These are phyloP conservation scores for Buddleja alternifolia DNA, from an alignment of 257 asterid genomes.

Conservation along the genomic window DNA sequence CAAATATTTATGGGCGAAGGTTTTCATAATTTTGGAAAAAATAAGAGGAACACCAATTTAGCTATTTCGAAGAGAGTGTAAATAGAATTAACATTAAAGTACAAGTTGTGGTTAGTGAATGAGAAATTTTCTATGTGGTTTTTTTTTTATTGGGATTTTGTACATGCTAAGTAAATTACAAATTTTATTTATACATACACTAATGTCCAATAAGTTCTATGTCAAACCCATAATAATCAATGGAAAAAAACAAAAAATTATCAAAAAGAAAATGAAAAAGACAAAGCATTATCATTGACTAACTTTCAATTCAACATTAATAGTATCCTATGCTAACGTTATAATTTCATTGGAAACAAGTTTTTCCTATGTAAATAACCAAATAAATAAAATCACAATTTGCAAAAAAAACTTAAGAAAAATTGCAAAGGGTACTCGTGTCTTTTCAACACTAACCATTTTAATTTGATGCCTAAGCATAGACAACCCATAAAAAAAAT, in stretches of 20 bases:
- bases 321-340: slow-evolving; percentile 39
- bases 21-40: neutral
- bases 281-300: slow-evolving; percentile 9
- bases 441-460: slow-evolving; percentile 1
- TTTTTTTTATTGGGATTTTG: no score
- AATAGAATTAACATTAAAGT: no score
- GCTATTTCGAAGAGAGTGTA: no score
- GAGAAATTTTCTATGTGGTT: no score
- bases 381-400: neutral
- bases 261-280: no score
- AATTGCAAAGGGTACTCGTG: slow-evolving; percentile 34
- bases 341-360: slow-evolving; percentile 8
- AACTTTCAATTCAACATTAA: neutral
- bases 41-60: neutral
- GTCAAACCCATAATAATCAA: neutral
- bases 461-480: slow-evolving; percentile 11
- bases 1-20: no score
- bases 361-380: slow-evolving; percentile 12
- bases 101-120: no score
- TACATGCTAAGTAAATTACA: no score
- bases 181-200: no score
- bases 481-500: slow-evolving; percentile 27
- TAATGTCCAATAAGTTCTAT: neutral
- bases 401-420: no score
- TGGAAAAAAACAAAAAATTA: no score